phyloP scores from a whole-genome alignment of 371 early-diverging fungal species.

The Umbelopsis sp. region DNA sequence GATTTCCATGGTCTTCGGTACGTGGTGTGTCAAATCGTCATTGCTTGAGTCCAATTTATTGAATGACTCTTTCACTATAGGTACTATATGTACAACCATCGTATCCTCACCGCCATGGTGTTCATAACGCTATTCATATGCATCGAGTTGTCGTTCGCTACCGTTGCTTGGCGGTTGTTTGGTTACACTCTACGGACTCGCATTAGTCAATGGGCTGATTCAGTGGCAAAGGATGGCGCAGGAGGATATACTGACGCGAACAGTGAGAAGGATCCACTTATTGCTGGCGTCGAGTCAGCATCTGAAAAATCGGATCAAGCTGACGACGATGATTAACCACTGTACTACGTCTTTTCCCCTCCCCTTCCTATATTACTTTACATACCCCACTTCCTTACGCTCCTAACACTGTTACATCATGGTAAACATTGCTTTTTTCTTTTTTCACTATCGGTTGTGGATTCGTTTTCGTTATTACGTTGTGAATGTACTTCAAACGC shows the following conservation, averaged over 20 bases:
- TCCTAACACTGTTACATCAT: neutral
- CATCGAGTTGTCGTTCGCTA: conserved; percentile 74
- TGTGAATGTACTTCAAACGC: no score
- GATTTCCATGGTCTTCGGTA: conserved; percentile 88
- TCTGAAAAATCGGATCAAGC: conserved; percentile 10
- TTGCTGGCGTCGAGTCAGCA: neutral
- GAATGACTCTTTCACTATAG: conserved; percentile 27
- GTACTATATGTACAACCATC: conserved; percentile 88
- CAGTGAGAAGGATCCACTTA: neutral
- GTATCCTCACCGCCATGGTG: conserved; percentile 68
- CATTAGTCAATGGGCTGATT: neutral
- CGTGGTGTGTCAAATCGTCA: conserved; percentile 53
- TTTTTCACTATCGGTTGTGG: neutral
- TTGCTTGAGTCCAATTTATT: neutral
- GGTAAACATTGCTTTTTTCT: neutral
- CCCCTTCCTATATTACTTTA: neutral
- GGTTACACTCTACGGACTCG: conserved; percentile 45
- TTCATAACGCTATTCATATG: conserved; percentile 73
- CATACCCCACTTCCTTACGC: neutral
- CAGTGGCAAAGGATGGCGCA: neutral
- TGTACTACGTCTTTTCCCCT: neutral
- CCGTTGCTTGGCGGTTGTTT: conserved; percentile 73
- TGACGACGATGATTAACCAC: neutral
- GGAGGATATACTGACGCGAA: neutral
- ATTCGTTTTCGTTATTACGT: no score